Conservation (phyloP, 2,329 filamentous ascomycete species). For the Blastomyces parvus region DNA sequence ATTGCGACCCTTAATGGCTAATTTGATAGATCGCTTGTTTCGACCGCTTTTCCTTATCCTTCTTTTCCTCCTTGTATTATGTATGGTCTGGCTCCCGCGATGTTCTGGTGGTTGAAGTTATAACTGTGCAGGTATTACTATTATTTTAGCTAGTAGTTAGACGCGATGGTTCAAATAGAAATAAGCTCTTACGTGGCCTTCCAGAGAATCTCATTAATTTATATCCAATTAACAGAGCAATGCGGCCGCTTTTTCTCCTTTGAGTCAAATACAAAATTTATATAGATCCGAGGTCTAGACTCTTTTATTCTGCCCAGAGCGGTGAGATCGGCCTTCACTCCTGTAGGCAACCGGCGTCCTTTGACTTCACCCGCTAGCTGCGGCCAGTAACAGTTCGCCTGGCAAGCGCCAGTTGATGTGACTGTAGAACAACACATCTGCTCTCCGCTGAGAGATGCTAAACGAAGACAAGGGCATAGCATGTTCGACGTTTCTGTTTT, state of each 20-base stretch:
- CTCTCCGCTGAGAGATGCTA: not conserved
- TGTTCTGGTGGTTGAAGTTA: not conserved
- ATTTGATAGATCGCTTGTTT: not conserved
- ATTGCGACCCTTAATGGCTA: not conserved
- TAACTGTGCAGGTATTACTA: not conserved
- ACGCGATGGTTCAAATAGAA: not conserved
- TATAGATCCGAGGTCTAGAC: not conserved
- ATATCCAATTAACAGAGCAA: too few relatives aligned
- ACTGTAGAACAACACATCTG: not conserved
- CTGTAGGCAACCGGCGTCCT: not conserved
- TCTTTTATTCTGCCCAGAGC: slow-evolving; percentile 1
- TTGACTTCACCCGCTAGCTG: not conserved
- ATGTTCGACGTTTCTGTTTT: not conserved
- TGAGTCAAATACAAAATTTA: too few relatives aligned
- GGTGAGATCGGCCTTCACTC: not conserved
- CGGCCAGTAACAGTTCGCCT: not conserved
- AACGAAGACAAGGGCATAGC: not conserved
- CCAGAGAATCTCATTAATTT: too few relatives aligned
- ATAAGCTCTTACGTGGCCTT: not conserved
- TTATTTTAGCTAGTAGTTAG: too few relatives aligned
- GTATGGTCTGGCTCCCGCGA: not conserved
- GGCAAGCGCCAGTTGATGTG: not conserved
- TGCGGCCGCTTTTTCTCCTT: too few relatives aligned
- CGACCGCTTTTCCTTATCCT: not conserved
- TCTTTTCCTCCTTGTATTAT: not conserved